A percentile compares a stretch with the other conserved stretches of the same genome.
phyloP scores from a whole-genome alignment of 2,329 filamentous ascomycete species.

The Ciborinia camelliae region DNA sequence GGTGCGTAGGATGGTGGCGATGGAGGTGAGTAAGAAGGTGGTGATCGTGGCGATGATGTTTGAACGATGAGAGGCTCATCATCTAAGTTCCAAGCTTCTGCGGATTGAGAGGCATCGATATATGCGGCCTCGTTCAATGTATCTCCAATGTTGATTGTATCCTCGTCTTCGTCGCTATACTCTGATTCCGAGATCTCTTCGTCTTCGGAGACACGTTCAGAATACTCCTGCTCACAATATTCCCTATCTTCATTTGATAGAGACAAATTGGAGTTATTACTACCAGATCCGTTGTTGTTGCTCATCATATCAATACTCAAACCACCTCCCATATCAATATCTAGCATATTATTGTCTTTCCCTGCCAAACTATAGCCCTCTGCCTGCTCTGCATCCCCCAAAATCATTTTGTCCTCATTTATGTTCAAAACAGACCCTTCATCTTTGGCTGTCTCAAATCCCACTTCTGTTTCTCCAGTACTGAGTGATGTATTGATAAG shows the following conservation, averaged over 20 bases:
- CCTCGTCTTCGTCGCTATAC: background rate
- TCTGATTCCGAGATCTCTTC: background rate
- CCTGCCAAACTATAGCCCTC: background rate
- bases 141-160: background rate
- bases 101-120: no score
- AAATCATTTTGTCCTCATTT: background rate
- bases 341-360: background rate
- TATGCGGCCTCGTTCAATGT: no score
- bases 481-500: background rate
- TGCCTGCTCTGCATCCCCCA: background rate
- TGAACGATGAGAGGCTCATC: background rate
- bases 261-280: background rate
- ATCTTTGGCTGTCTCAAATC: background rate
- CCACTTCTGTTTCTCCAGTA: no score
- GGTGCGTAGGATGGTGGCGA: slow-evolving; percentile 3
- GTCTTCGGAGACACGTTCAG: background rate
- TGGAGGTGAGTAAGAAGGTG: background rate
- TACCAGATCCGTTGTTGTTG: background rate
- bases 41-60: background rate
- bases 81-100: background rate
- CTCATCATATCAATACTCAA: background rate
- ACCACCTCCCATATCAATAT: no score
- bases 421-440: background rate
- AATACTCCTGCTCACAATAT: background rate
- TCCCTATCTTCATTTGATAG: background rate